Evolutionary conservation across 192 early-diverging fungal genomes (phyloP).

Genomic region (Spizellomyces punctatus): DNA sequence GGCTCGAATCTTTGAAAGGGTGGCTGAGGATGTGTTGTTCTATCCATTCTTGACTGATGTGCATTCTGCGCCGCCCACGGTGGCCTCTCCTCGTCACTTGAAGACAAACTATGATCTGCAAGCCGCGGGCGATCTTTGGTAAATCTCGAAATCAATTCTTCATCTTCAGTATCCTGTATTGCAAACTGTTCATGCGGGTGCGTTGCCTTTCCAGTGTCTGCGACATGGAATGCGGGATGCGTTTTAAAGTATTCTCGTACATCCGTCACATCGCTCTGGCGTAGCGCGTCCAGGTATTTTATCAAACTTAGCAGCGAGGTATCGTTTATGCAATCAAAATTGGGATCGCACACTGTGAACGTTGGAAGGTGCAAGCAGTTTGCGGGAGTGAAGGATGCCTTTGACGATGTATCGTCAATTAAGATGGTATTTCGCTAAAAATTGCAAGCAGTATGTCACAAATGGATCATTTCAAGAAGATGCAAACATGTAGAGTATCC

Average conservation of each 20-base stretch:
- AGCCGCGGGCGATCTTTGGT: no score
- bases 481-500: not conserved
- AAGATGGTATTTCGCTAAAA: conserved; percentile 49
- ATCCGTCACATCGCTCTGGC: not conserved
- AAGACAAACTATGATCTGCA: no score
- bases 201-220: not conserved
- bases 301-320: conserved; percentile 28
- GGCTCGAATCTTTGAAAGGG: no score
- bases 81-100: no score
- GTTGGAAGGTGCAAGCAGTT: conserved; percentile 44
- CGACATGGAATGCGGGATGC: conserved; percentile 16
- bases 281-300: conserved; percentile 23
- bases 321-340: conserved; percentile 29
- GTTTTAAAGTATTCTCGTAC: conserved; percentile 20
- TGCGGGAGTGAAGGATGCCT: conserved; percentile 34
- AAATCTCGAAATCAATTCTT: no score
- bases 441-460: not conserved
- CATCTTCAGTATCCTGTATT: no score
- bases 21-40: no score
- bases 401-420: conserved; percentile 43
- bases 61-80: no score
- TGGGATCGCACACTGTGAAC: conserved; percentile 35
- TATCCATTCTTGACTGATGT: no score
- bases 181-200: no score
- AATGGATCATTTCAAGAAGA: not conserved